Percentiles rank a stretch among this genome's conserved stretches.
Conservation (phyloP, 23 red algal species). For the Gracilariopsis chorda region DNA sequence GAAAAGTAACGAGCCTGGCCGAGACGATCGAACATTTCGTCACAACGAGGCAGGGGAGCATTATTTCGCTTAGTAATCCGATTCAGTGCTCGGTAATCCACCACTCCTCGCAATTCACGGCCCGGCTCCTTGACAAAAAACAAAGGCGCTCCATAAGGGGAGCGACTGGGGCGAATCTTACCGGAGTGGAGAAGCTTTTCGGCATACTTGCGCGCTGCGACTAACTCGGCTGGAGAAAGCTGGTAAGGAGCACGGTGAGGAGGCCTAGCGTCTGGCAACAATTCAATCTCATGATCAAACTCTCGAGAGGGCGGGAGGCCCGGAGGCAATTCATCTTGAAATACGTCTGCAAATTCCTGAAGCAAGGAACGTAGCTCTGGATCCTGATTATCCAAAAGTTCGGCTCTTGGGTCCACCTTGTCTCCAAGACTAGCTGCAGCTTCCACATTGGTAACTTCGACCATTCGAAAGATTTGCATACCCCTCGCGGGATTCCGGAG, state of each 20-base stretch:
- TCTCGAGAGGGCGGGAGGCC: not conserved
- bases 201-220: not conserved
- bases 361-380: too few relatives aligned
- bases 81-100: not conserved
- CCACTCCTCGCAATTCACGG: not conserved
- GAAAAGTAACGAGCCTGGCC: too few relatives aligned
- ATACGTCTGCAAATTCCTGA: too few relatives aligned
- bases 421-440: too few relatives aligned
- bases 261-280: not conserved
- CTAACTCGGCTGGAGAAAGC: not conserved
- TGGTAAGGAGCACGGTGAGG: not conserved
- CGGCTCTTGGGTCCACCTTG: too few relatives aligned
- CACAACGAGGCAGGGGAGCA: too few relatives aligned
- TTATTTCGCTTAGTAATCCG: not conserved
- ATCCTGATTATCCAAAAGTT: too few relatives aligned
- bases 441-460: not conserved
- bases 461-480: not conserved
- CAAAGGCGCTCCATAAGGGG: not conserved
- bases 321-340: not conserved
- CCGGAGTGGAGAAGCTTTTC: not conserved
- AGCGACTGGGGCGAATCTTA: not conserved
- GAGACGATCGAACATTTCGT: too few relatives aligned
- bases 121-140: not conserved
- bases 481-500: not conserved
- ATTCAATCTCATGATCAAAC: not conserved